Percentiles rank a stretch among this genome's conserved stretches.
Evolutionary conservation across 257 asterid genomes (phyloP).

Genomic region (Anisodus tanguticus): DNA sequence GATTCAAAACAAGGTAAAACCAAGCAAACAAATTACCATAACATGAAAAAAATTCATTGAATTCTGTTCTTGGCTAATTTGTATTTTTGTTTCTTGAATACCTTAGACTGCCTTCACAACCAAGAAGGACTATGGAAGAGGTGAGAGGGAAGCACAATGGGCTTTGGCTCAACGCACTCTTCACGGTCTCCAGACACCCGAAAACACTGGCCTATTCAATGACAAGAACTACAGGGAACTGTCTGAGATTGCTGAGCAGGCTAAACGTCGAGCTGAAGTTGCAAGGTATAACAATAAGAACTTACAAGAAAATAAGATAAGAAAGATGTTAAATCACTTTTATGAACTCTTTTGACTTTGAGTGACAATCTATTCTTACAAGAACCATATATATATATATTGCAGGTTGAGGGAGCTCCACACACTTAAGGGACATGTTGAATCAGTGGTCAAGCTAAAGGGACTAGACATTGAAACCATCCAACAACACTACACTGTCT

Average conservation of each 20-base stretch:
- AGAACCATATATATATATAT: slow-evolving; percentile 20
- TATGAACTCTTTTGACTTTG: neutral
- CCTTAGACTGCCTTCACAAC: slow-evolving; percentile 79
- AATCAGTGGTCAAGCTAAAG: slow-evolving; percentile 72
- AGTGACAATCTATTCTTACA: slow-evolving; percentile 22
- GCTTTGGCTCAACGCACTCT: slow-evolving; percentile 81
- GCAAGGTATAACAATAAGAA: slow-evolving; percentile 57
- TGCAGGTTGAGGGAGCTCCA: slow-evolving; percentile 78
- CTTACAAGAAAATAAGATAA: neutral
- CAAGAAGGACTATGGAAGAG: slow-evolving; percentile 80
- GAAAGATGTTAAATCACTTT: too few relatives aligned
- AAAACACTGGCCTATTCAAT: slow-evolving; percentile 30
- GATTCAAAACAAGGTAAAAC: slow-evolving; percentile 73
- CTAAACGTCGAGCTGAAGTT: slow-evolving; percentile 78
- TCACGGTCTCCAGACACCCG: slow-evolving; percentile 64
- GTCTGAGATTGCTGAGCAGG: slow-evolving; percentile 76
- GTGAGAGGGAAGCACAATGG: slow-evolving; percentile 90
- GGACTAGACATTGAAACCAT: slow-evolving; percentile 71
- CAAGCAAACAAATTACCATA: neutral
- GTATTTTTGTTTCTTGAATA: neutral
- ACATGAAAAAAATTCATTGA: neutral
- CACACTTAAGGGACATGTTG: slow-evolving; percentile 84
- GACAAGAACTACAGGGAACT: slow-evolving; percentile 56
- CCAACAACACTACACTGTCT: slow-evolving; percentile 69
- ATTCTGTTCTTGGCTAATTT: neutral